Base-by-base conservation (phyloP, 2,329 filamentous ascomycete species). In the Scopulariopsis brevicaulis region DNA sequence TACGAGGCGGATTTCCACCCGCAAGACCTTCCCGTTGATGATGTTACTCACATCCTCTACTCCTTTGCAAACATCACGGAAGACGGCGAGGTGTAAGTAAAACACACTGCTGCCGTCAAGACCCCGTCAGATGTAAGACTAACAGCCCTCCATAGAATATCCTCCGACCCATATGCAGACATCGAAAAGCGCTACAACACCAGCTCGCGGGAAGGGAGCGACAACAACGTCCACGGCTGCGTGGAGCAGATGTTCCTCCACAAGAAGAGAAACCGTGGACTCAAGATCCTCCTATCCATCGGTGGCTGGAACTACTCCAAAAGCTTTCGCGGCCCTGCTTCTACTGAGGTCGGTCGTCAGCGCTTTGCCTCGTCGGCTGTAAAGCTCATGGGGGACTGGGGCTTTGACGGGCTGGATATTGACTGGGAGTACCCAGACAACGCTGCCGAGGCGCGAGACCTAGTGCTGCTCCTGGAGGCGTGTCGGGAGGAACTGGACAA, bases 241-340 rank as follows among this genome's bases (percentile, higher is more conserved):
- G 70, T 90, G 62, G 91, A 91, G 72, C 88, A 93, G 67, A 74
- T 95, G 1, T 89, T 80, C 68, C 70, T 89, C 1, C 77, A 88
- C 56, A 95, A 95, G 76, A 85, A 90, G 71, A 73, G 78, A 63
- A 83, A 95, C 68, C 83, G 89, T 22, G 82, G 88, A 56, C 71
- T 95, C 59, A 95, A 95, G 71, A 78, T 87, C 2, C 73, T 94
- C n/a, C 78, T 94, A 10, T 90, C 86, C 40, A 87, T 95, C 60
- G 90, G 90, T 48, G 90, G 90, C 18, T 94, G 86, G 84, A 88
- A 83, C 0, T 90, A 87, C 68, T 89, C 86, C 3, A 71, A 79
- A 57, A 86, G 88, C 64, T 90, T 93, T 66, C 76, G 82, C 1
- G 73, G 74, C 7, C 80, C 85, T 0, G 83, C 82, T 0, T 82